Conservation (phyloP, 345 rosid species). For the Aquilaria malaccensis region DNA sequence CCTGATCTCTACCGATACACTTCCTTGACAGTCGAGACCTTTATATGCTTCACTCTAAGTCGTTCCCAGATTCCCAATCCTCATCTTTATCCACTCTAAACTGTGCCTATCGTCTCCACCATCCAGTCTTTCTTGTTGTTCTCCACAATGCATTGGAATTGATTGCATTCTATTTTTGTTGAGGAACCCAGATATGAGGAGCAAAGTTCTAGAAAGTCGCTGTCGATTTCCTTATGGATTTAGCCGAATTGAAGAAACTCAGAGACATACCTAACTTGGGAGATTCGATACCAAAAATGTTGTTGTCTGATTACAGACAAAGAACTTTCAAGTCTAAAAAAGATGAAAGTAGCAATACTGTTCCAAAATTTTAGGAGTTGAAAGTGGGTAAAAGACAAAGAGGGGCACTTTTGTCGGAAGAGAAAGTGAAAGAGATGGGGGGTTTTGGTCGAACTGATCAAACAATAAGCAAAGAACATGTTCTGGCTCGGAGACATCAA, state of each 20-base stretch:
- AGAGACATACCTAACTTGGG: constrained; percentile 42
- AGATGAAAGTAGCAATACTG: constrained; percentile 21
- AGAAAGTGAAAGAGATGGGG: constrained; percentile 35
- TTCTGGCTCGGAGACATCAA: constrained; percentile 49
- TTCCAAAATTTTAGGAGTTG: constrained; percentile 45
- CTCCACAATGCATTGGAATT: constrained; percentile 43
- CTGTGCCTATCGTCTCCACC: no score
- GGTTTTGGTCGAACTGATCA: constrained; percentile 33
- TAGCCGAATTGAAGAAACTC: constrained; percentile 53
- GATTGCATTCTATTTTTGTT: constrained; percentile 64
- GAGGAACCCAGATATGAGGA: constrained; percentile 54
- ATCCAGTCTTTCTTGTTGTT: no score
- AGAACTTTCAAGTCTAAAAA: constrained; percentile 24
- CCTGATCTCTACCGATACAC: no score
- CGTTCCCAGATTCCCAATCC: no score
- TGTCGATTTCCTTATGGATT: constrained; percentile 40
- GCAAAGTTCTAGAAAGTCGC: constrained; percentile 41
- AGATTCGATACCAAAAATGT: constrained; percentile 39
- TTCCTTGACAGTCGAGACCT: no score
- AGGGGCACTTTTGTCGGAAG: constrained; percentile 37
- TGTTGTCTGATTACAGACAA: constrained; percentile 31
- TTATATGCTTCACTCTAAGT: no score
- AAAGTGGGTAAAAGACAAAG: constrained; percentile 51
- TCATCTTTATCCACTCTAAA: no score
- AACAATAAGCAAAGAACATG: constrained; percentile 50